These are phyloP conservation scores for Mesotaenium endlicherianum DNA, from an alignment of 139 green algal species.

Conservation along the genomic window DNA sequence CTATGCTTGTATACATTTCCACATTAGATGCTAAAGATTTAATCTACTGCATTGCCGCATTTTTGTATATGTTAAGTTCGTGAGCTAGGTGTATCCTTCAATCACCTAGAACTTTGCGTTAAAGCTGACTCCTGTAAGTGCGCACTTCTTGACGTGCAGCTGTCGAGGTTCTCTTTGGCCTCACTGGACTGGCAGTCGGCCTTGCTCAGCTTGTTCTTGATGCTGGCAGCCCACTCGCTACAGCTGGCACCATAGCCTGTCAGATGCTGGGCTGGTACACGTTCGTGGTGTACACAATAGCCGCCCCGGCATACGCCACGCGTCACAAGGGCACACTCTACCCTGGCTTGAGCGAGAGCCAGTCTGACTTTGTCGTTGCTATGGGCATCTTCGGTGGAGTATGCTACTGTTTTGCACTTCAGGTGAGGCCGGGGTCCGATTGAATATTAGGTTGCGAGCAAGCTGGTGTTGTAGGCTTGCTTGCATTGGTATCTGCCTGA, in stretches of 20 bases:
- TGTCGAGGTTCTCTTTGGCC: neutral
- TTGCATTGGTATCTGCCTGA: too few species aligned
- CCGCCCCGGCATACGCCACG: neutral
- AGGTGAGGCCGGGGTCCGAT: too few species aligned
- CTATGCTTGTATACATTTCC: too few species aligned
- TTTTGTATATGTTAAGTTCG: too few species aligned
- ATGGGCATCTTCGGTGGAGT: neutral
- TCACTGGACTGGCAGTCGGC: neutral
- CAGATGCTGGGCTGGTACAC: slow-evolving; percentile 1
- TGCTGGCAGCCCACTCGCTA: neutral
- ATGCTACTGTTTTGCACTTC: neutral
- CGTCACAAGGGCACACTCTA: neutral
- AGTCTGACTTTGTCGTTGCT: neutral
- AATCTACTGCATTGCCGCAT: too few species aligned
- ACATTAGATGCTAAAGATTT: too few species aligned
- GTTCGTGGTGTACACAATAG: slow-evolving; percentile 7
- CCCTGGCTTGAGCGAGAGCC: neutral
- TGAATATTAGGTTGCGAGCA: too few species aligned
- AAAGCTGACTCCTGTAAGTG: too few species aligned
- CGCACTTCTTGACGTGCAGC: too few species aligned
- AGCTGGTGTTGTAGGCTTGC: too few species aligned
- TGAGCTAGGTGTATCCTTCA: too few species aligned
- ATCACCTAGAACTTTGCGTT: too few species aligned
- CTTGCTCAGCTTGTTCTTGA: neutral
- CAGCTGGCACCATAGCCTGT: neutral